Evolutionary conservation across 2,329 filamentous ascomycete species (phyloP).

Genomic region (Aspergillus hiratsukae): DNA sequence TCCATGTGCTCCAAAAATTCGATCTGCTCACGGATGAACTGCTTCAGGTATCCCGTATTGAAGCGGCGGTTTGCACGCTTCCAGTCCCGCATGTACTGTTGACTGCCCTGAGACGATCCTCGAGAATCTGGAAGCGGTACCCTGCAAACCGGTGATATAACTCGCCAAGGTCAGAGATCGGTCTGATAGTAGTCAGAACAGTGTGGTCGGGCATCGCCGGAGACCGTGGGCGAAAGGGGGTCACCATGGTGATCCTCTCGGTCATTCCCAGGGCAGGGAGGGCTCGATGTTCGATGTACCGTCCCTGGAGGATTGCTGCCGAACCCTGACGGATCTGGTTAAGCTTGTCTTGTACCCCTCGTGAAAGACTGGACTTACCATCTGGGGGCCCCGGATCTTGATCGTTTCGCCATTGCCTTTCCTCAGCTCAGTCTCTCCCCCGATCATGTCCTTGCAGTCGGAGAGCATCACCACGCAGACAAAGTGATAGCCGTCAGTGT

Average conservation of each 20-base stretch:
- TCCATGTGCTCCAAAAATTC: conserved; percentile 38
- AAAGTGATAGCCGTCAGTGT: conserved; percentile 62
- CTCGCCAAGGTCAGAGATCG: conserved; percentile 53
- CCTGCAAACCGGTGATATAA: conserved; percentile 59
- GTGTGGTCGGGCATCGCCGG: conserved; percentile 56
- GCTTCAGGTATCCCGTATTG: conserved; percentile 23
- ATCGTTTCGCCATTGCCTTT: conserved; percentile 51
- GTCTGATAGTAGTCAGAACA: conserved; percentile 56
- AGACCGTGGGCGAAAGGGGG: conserved; percentile 58
- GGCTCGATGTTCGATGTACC: conserved; percentile 63
- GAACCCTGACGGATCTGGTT: conserved; percentile 45
- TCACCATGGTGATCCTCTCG: conserved; percentile 64
- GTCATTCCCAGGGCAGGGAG: conserved; percentile 54
- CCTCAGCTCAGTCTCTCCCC: conserved; percentile 60
- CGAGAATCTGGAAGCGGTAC: conserved; percentile 60
- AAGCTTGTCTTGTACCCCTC: not conserved
- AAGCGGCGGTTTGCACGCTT: conserved; percentile 30
- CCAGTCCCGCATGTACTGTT: conserved; percentile 24
- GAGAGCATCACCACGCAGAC: conserved; percentile 67
- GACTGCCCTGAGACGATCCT: conserved; percentile 47
- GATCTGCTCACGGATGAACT: conserved; percentile 24
- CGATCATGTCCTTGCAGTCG: conserved; percentile 59
- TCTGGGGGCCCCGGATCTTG: conserved; percentile 57
- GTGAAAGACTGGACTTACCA: conserved; percentile 42
- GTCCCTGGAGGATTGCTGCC: conserved; percentile 62